Evolutionary conservation across 1,284 basidiomycete genomes (phyloP), one percentile per base, ranked within the genome.

Genomic region (Sporisorium iseilematis-ciliati): DNA sequence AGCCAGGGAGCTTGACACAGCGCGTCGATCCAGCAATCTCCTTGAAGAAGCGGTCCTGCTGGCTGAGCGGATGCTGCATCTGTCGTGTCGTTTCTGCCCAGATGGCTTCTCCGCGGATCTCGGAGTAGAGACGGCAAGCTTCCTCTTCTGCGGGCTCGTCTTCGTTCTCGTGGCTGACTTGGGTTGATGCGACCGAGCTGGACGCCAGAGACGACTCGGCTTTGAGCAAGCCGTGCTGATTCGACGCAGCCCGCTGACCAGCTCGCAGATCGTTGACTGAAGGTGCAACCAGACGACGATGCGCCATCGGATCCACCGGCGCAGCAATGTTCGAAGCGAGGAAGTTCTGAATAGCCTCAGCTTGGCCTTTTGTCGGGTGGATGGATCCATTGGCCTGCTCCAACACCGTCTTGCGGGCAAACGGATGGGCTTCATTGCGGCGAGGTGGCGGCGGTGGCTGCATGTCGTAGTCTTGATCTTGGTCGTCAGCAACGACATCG

Each of bases 1-100:
- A 66, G 10, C 81, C 82, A 25, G 75, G 79, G 33, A 84, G 75
- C 72, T 78, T 66, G 54, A 64, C 57, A 20, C 58, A 69, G 51
- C 72, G 70, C 38, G 72, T 63, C 10, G 77, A 61, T 8, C 73
- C 69, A 7, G 64, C 43, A 21, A 65, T 50, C 48, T 69, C 57
- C 57, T 74, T 70, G 48, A 61, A 59, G 57, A 71, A 67, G 10
- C 64, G 60, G 16, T 67, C 70, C 2, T 67, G 54, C 38, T 63
- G 62, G 48, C 51, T 56, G 10, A 71, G 62, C 29, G 70, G 71
- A 48, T 64, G 57, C 26, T 55, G 55, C 54, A 60, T 66, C 61
- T 77, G 75, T 10, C 75, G 51, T 6, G 62, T 69, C 31, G 70
- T 70, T 45, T 79, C 77, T 12, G 66, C 67, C 72, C 75, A 77